A percentile compares a stretch with the other conserved stretches of the same genome.
Conservation (phyloP, 345 rosid genomes). For the Geranium rotundifolium region DNA sequence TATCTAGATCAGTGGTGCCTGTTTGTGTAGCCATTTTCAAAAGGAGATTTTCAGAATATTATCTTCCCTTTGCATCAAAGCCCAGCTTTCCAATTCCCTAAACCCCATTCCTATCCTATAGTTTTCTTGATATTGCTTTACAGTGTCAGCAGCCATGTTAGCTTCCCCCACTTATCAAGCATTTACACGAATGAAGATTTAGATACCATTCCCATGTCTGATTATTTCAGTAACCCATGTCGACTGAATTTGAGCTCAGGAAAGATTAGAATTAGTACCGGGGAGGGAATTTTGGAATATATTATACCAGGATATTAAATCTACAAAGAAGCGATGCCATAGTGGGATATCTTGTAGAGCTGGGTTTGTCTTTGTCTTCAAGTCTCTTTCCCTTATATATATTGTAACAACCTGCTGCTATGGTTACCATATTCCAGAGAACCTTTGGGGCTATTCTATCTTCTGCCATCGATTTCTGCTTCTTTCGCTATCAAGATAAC, state of each 20-base stretch:
- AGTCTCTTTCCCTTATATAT: slow-evolving; percentile 7
- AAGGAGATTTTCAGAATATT: slow-evolving; percentile 10
- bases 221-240: not conserved
- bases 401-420: slow-evolving; percentile 15
- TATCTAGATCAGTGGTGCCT: not conserved
- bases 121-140: not conserved
- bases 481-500: slow-evolving; percentile 38
- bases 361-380: slow-evolving; percentile 6
- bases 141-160: slow-evolving; percentile 16
- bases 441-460: slow-evolving; percentile 44
- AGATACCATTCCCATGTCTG: slow-evolving; percentile 29
- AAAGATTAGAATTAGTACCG: slow-evolving; percentile 9
- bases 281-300: slow-evolving; percentile 29
- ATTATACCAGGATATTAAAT: slow-evolving; percentile 20
- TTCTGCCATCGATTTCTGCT: slow-evolving; percentile 43
- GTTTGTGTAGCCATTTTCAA: not conserved
- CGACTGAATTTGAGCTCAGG: slow-evolving; percentile 13
- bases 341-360: slow-evolving; percentile 43
- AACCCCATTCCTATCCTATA: slow-evolving; percentile 1
- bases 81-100: not conserved
- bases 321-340: slow-evolving; percentile 38
- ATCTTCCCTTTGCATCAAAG: slow-evolving; percentile 6
- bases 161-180: slow-evolving; percentile 22
- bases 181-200: slow-evolving; percentile 2
- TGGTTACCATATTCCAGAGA: slow-evolving; percentile 33